A percentile compares a stretch with the other conserved stretches of the same genome.
phyloP scores from a whole-genome alignment of 345 rosid genomes.

The Eucalyptus erythrocorys region DNA sequence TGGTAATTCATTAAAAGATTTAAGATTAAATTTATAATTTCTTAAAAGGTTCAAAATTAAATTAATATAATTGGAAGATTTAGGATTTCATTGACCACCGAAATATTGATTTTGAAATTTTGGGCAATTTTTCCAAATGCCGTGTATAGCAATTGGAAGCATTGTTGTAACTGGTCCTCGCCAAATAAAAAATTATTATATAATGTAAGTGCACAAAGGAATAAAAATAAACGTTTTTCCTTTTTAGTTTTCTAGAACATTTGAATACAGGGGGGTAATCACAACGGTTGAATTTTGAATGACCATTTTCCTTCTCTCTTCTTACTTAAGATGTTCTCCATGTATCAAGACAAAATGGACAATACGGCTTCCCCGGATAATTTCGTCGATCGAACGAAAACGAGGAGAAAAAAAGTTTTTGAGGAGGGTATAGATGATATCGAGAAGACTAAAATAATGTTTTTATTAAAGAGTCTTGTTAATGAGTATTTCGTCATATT shows the following conservation, averaged over 20 bases:
- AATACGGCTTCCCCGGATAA: fast-evolving
- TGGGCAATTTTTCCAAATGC: neutral
- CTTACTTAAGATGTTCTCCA: neutral
- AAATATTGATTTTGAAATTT: neutral
- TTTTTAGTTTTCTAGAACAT: neutral
- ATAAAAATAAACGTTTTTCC: neutral
- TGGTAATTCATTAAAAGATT: neutral
- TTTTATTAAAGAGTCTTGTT: neutral
- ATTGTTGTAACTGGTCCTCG: neutral
- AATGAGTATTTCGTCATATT: neutral
- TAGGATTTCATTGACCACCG: fast-evolving
- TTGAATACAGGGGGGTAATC: neutral
- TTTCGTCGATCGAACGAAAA: neutral
- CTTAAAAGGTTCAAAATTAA: fast-evolving
- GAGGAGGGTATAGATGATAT: neutral
- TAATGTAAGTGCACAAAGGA: neutral
- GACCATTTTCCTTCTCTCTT: neutral
- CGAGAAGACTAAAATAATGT: neutral
- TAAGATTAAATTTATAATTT: neutral
- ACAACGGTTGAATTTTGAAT: neutral
- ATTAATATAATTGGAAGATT: fast-evolving
- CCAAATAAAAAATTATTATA: neutral
- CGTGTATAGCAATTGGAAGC: neutral
- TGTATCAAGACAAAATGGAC: neutral
- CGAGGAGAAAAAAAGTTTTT: fast-evolving